phyloP scores from a whole-genome alignment of 2,329 filamentous ascomycete species.

The Colletotrichum abscissum region DNA sequence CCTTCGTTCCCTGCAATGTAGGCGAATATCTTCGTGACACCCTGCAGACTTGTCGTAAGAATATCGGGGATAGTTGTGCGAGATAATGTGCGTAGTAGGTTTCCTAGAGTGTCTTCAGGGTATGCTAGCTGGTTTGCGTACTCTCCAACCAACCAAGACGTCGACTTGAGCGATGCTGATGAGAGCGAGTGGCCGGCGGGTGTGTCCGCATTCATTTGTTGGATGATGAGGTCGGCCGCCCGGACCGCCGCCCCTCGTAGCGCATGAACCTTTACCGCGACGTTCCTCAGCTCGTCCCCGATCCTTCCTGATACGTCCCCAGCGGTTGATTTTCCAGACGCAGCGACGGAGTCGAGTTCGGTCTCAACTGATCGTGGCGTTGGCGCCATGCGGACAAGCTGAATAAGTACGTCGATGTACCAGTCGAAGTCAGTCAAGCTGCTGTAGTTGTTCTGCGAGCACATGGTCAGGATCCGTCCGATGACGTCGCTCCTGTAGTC shows the following conservation, averaged over 20 bases:
- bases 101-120: slow-evolving; percentile 78
- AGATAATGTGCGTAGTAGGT: slow-evolving; percentile 76
- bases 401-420: slow-evolving; percentile 92
- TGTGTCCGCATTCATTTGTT: slow-evolving; percentile 64
- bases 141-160: slow-evolving; percentile 90
- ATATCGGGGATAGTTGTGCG: slow-evolving; percentile 70
- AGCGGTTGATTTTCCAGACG: slow-evolving; percentile 42
- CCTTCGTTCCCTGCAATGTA: slow-evolving; percentile 74
- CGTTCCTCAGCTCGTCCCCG: slow-evolving; percentile 86
- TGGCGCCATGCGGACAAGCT: slow-evolving; percentile 80
- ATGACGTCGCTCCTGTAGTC: slow-evolving; percentile 90
- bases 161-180: slow-evolving; percentile 77
- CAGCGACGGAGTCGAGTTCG: slow-evolving; percentile 46
- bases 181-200: slow-evolving; percentile 67
- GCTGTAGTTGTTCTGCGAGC: slow-evolving; percentile 86
- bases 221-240: slow-evolving; percentile 82
- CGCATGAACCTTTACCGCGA: slow-evolving; percentile 90
- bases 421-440: slow-evolving; percentile 94
- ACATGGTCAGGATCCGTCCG: slow-evolving; percentile 86
- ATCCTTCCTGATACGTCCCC: slow-evolving; percentile 75
- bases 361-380: slow-evolving; percentile 54
- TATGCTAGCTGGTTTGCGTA: slow-evolving; percentile 79
- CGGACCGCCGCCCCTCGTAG: slow-evolving; percentile 83
- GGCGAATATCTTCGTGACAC: slow-evolving; percentile 86
- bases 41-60: slow-evolving; percentile 84